phyloP scores from a whole-genome alignment of 2,329 filamentous ascomycete genomes.

The Fusarium pseudoanthophilum region DNA sequence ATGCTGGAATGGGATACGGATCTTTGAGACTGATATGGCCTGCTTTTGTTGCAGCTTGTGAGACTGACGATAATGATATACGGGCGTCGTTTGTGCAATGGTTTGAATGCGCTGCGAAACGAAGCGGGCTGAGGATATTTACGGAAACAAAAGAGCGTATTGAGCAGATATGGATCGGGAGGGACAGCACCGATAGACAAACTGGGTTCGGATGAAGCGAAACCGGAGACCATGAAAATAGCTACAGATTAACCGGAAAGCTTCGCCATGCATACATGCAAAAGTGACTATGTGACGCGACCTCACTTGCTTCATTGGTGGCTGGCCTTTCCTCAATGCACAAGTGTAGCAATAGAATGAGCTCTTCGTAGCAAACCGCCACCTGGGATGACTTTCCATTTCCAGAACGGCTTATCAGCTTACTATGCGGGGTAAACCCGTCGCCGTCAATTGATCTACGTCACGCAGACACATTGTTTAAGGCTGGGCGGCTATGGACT shows the following conservation, averaged over 20 bases:
- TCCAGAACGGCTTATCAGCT: background rate
- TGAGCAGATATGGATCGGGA: conserved; percentile 13
- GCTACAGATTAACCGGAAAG: no score
- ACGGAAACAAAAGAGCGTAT: conserved; percentile 16
- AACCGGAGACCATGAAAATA: no score
- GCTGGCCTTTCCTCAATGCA: no score
- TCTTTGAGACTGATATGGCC: conserved; percentile 33
- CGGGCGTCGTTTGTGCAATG: conserved; percentile 5
- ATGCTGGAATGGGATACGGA: conserved; percentile 24
- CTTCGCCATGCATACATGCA: background rate
- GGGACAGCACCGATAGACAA: background rate
- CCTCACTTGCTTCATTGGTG: background rate
- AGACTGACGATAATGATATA: conserved; percentile 4
- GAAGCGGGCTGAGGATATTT: conserved; percentile 27
- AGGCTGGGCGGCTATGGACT: background rate
- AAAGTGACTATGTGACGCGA: background rate
- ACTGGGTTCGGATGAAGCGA: background rate
- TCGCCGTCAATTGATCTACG: no score
- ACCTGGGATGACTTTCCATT: conserved; percentile 15
- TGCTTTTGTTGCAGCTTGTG: conserved; percentile 26
- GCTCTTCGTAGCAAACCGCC: background rate
- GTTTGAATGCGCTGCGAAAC: conserved; percentile 16
- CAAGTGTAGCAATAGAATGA: no score
- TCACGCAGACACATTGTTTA: background rate
- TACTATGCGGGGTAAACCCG: background rate